Evolutionary conservation across 495 filamentous ascomycete genomes (phyloP).

Genomic region (Aspergillus incahuasiensis): DNA sequence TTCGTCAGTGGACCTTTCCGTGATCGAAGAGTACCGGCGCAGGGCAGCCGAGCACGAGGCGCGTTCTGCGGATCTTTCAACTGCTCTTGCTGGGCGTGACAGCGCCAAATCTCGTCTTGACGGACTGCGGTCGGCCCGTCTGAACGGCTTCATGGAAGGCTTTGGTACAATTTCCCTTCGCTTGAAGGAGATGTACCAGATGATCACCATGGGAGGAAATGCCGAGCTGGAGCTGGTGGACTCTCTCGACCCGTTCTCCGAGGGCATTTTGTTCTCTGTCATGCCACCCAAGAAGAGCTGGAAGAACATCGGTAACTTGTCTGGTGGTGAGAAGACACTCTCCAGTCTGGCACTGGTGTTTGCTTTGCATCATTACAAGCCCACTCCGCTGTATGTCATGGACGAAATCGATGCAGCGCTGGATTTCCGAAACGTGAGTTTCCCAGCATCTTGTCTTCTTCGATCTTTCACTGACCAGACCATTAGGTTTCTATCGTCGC

Average conservation of each 20-base stretch:
- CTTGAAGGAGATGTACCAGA: constrained; percentile 99
- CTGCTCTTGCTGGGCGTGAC: constrained; percentile 72
- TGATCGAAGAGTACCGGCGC: constrained; percentile 89
- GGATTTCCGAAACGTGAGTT: constrained; percentile 93
- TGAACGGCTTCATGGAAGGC: constrained; percentile 98
- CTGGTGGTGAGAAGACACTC: constrained; percentile 94
- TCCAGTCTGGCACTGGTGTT: constrained; percentile 93
- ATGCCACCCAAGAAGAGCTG: constrained; percentile 99
- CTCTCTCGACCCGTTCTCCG: constrained; percentile 90
- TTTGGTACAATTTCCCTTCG: constrained; percentile 92
- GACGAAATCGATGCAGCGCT: constrained; percentile 98
- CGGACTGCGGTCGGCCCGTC: constrained; percentile 78
- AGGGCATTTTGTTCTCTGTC: constrained; percentile 93
- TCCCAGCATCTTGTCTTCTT: not conserved
- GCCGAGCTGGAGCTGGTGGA: constrained; percentile 96
- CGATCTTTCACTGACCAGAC: not conserved
- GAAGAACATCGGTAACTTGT: constrained; percentile 97
- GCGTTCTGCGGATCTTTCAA: constrained; percentile 72
- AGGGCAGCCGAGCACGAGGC: constrained; percentile 81
- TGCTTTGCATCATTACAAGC: constrained; percentile 96
- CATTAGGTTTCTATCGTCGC: constrained; percentile 93
- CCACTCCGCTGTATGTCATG: constrained; percentile 97
- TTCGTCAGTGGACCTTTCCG: constrained; percentile 80
- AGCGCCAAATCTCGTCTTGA: constrained; percentile 84
- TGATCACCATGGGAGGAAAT: constrained; percentile 99